Percentiles rank a stretch among this genome's conserved stretches.
These are phyloP conservation scores for Oehlia diaphana DNA, from an alignment of 192 early-diverging fungal species.

Conservation along the genomic window DNA sequence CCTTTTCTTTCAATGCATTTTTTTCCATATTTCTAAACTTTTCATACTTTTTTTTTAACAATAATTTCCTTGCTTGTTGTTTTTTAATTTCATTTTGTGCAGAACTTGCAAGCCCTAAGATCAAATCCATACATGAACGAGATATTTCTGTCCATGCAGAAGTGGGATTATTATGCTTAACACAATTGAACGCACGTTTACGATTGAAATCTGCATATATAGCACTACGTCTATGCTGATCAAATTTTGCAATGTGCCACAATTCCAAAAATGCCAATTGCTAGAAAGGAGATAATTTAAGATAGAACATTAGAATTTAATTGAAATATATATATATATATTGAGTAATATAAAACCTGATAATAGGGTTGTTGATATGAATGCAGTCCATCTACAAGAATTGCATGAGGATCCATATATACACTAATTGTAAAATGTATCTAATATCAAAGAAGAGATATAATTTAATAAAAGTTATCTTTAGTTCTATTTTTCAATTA, in stretches of 20 bases:
- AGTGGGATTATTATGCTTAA: constrained; percentile 8
- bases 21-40: neutral
- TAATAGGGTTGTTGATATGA: constrained; percentile 12
- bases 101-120: constrained; percentile 3
- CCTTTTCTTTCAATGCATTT: constrained; percentile 2
- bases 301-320: neutral
- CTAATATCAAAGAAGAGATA: neutral
- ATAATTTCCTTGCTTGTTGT: neutral
- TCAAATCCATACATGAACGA: constrained; percentile 19
- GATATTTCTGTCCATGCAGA: constrained; percentile 9
- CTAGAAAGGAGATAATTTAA: neutral
- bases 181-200: constrained; percentile 5
- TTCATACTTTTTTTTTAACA: constrained; percentile 3
- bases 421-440: constrained; percentile 9
- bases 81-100: constrained; percentile 8
- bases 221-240: neutral
- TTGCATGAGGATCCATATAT: constrained; percentile 23
- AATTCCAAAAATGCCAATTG: constrained; percentile 22
- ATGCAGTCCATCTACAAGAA: constrained; percentile 18
- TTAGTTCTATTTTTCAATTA: neutral
- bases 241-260: constrained; percentile 21
- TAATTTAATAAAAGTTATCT: too few relatives aligned
- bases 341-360: neutral
- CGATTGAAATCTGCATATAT: constrained; percentile 19
- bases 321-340: too few relatives aligned